Evolutionary conservation across 1,284 basidiomycete genomes (phyloP), one percentile per base, ranked within the genome.

Genomic region (Pseudozyma sp.): DNA sequence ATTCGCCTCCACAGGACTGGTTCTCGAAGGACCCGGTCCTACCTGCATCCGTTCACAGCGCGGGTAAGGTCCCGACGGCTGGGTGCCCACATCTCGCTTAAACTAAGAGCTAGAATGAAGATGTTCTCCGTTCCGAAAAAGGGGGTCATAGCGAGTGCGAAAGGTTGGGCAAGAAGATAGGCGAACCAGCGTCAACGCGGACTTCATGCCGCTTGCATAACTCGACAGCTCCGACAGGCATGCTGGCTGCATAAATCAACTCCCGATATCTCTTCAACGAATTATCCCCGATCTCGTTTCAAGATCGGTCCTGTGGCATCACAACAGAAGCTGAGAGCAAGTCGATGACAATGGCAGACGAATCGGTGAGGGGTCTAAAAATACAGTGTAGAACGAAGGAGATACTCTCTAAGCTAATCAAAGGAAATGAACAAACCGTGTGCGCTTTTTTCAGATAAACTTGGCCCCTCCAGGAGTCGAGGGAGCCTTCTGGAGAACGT

Each of bases 201-300:
- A 6, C 16, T 9, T 29, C 17, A 58, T 68, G 59, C 66, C 53
- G 34, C 40, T 17, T 52, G 66, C 66, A 68, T 68, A 58, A 62
- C 55, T 68, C 55, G 59, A 68, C 66, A 58, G 54, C 34, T 58
- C 39, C 42, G 33, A 47, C 30, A 48, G 59, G 66, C 66, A 62
- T 63, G 66, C 48, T 45, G 39, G 17, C 31, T 58, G 66, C 66
- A 62, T 57, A 8, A 42, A 40, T 16, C 47, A 33, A 43, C 13
- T 14, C 54, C 50, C 49, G 61, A 54, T 58, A 39, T 39, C 37
- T 33, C 24, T 8, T 10, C 35, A 37, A 37, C 9, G 2, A 19
- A 5, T 17, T 19, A 19, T 8, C 37, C 43, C 24, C 24, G 24
- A 24, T 10, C 58, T 46, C 52, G 59, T 49, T 56, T 24, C 43